Evolutionary conservation across 768 basidiomycete genomes (phyloP), one percentile per base, ranked within the genome.

Genomic region (Lactarius trivialis): DNA sequence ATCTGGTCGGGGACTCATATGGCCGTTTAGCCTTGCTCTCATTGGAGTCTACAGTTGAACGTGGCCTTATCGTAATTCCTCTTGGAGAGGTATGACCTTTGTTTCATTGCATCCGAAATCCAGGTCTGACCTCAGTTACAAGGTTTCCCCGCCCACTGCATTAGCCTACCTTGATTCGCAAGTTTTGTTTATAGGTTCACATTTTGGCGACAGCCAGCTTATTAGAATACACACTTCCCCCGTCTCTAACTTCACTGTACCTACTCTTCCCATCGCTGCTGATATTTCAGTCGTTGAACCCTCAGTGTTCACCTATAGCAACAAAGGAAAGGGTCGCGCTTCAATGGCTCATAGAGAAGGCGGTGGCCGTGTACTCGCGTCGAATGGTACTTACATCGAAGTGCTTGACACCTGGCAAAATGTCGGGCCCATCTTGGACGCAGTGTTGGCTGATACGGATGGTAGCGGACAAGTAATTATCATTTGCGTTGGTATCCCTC

Each of bases 361-460:
- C 28, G 49, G 55, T 19, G 61, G 67, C 4, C 51, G 60, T 5
- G 55, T 67, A 14, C 45, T 67, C 34, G 66, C 57, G 6, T 78
- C 78, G 7, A 73, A 75, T 34, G 87, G 87, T 3, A 80, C 77
- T 15, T 85, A 80, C 69, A 56, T 95, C 7, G 76, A 79, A 24
- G 80, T 88, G 9, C 65, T 93, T 24, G 81, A 88, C 36, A 78
- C 76, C 8, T 89, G 80, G 72, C 82, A 82, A 63, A 94, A 93
- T 67, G 80, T 96, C 65, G 91, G 88, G 0, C 94, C 93, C 0
- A 89, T 95, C 49, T 70, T 85, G 61, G 94, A 97, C 70, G 89
- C 89, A 14, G 76, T 82, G n/a, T 70, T 92, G 24, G 85, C 85
- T 6, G 90, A 93, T 71, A 73, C 76, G 2, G 90, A 92, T 59